Base-by-base conservation (phyloP, 1,284 basidiomycete genomes). In the Spongispora temasekensis region DNA sequence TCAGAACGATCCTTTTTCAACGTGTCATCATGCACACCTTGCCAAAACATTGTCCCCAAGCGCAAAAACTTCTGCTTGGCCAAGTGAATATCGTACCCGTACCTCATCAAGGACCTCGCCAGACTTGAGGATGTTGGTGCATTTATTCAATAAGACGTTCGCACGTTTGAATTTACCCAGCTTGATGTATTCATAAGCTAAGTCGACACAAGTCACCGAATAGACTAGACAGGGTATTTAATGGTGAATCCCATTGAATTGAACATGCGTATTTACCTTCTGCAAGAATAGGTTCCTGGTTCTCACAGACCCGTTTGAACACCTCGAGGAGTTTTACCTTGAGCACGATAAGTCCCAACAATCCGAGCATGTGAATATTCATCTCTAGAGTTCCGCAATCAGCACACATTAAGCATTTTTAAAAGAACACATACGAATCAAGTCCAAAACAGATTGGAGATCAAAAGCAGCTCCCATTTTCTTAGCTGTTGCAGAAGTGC, bases 91-190 rank as follows among this genome's bases (percentile, higher is more conserved):
- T 21, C 83, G 72, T 1, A 84, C 76, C 25, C 78, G 77, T 1
- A 83, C 75, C 40, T 86, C 82, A 25, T 83, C 79, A 2, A 84
- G 80, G 6, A 79, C 71, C 17, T 76, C 69, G 3, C 74, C 75
- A 42, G 70, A 75, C 53, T 79, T 78, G 23, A 86, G 75, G 8
- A 79, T 66, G 32, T 78, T 79, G 19, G 84, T 75, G 2, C 83
- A 81, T 55, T 84, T 85, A 10, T 76, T 78, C 66, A 93, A 90
- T 17, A 94, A 81, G 1, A 76, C 72, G 1, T 77, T 78, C 0
- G 93, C 93, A 44, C 89, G 84, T 52, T 83, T 83, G 1, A 79
- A 75, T 73, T 90, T 93, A 3, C 95, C 94, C 1, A 97, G 81
- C 51, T 83, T 84, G 37, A 88, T 77, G 68, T 94, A 94, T 68